Base-by-base conservation (phyloP, 768 basidiomycete species). In the Sarcodon sp. region DNA sequence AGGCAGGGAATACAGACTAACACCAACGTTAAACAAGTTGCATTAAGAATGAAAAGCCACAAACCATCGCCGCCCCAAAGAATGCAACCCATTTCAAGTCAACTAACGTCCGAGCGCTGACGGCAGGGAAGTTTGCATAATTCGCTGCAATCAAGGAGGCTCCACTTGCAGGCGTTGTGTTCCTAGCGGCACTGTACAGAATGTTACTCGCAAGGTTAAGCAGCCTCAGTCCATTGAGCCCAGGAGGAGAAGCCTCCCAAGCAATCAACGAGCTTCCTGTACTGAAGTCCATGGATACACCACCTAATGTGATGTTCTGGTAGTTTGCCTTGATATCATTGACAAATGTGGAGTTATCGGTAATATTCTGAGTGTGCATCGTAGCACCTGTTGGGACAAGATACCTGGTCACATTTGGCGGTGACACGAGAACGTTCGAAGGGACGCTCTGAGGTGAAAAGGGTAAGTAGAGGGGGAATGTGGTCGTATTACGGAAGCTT, bases 1-100 rank as follows among this genome's bases (percentile, higher is more conserved):
- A 89, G 3, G 86, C 86, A n/a, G 87, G 83, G 57, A 75, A 88
- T 1, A 85, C 79, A 9, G 81, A 69, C 82, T 85, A 47, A 11
- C 3, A 11, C 15, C 12, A 33, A 7, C 18, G 11, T 4, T 11
- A 13, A 39, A 52, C 10, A 48, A 12, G 47, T 9, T 41, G 3
- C n/a, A 47, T 18, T 36, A 41, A 8, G 43, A 15, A 6, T 12
- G 37, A 1, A 4, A 6, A 31, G 4, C 18, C 6, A 57, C 73
- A 36, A 50, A 84, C 84, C 81, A 87, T 83, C 1, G 73, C 69
- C 33, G 76, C 79, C 16, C 77, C 79, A 59, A 81, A 87, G 65
- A 87, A 88, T 6, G 72, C 75, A 13, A 79, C 61, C 86, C 87
- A 88, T 59, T 78, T 81, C 60, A 89, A 60, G 9, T 77, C 78